phyloP scores from a whole-genome alignment of 768 basidiomycete species.

The Trametes punicea region DNA sequence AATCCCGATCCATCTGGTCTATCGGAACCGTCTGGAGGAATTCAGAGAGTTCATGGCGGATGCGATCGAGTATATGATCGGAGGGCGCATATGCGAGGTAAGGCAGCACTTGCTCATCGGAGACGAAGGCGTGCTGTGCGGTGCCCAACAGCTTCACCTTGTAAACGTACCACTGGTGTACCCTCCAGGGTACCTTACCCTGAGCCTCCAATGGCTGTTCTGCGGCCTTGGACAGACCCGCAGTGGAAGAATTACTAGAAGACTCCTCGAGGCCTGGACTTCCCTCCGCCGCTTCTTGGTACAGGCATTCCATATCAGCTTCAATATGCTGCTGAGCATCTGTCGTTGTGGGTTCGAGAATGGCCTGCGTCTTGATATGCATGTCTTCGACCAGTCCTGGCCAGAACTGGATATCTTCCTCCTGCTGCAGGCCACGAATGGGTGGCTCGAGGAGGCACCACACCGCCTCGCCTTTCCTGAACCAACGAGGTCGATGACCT shows the following conservation, averaged over 20 bases:
- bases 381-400: slow-evolving; percentile 65
- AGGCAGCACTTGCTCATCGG: slow-evolving; percentile 63
- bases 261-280: neutral
- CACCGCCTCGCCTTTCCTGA: slow-evolving; percentile 65
- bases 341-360: slow-evolving; percentile 25
- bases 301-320: slow-evolving; percentile 2
- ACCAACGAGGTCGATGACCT: slow-evolving; percentile 53
- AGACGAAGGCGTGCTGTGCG: slow-evolving; percentile 43
- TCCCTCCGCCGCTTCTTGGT: slow-evolving; percentile 20
- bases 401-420: slow-evolving; percentile 63
- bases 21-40: slow-evolving; percentile 16
- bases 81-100: slow-evolving; percentile 68
- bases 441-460: slow-evolving; percentile 61
- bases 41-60: slow-evolving; percentile 15
- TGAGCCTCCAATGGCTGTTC: slow-evolving; percentile 14
- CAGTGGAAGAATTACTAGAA: neutral
- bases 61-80: slow-evolving; percentile 43
- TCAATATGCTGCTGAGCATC: neutral
- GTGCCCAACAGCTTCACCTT: slow-evolving; percentile 66
- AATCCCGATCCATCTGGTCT: slow-evolving; percentile 20
- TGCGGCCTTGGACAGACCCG: slow-evolving; percentile 8
- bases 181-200: slow-evolving; percentile 46
- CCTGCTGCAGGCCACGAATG: slow-evolving; percentile 39
- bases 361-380: slow-evolving; percentile 44
- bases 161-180: slow-evolving; percentile 61